Evolutionary conservation across 768 basidiomycete genomes (phyloP), one percentile per base, ranked within the genome.

Genomic region (Termitomyces sp.): DNA sequence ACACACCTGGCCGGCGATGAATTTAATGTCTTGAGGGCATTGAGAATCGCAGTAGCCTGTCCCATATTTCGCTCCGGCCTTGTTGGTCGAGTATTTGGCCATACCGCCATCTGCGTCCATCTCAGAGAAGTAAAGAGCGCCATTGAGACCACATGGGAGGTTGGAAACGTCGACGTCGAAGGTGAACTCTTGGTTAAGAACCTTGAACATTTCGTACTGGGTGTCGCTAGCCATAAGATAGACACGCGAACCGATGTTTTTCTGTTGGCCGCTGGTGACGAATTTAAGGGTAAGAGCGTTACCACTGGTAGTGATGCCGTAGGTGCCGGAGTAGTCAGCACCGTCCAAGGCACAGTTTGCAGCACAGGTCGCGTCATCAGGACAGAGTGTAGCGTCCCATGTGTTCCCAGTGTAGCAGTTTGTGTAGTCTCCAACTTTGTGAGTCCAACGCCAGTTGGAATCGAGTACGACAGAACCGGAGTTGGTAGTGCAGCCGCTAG

Each of bases 31-130:
- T 39, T 73, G 70, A 8, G 84, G 84, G 72, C 84, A 86, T 69
- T 86, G 84, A 18, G 84, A 78, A 67, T 86, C 84, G 68, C 84
- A 85, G 71, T 86, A 86, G 12, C 84, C 84, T n/a, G 83, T 83
- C 47, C 83, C 83, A 70, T 80, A 86, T 68, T 81, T 71, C 47
- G 75, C 72, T 33, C 77, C 76, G 16, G 83, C 83, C 74, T 82
- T 80, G 78, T 85, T 85, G 64, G 62, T 71, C 30, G 81, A 63
- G 72, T 70, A 81, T 64, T 75, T 71, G 56, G 74, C 57, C 45
- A 69, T 65, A 37, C 83, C 84, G 70, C 84, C 84, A 62, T 84
- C 83, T 10, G 76, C 76, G 63, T 80, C 82, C 84, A 85, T 86
- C 69, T 80, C 76, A 80, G 37, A 27, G 51, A 52, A 52, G 51